These are phyloP conservation scores for Arxiozyma heterogenica DNA, from an alignment of 1,139 yeast species.

Conservation along the genomic window DNA sequence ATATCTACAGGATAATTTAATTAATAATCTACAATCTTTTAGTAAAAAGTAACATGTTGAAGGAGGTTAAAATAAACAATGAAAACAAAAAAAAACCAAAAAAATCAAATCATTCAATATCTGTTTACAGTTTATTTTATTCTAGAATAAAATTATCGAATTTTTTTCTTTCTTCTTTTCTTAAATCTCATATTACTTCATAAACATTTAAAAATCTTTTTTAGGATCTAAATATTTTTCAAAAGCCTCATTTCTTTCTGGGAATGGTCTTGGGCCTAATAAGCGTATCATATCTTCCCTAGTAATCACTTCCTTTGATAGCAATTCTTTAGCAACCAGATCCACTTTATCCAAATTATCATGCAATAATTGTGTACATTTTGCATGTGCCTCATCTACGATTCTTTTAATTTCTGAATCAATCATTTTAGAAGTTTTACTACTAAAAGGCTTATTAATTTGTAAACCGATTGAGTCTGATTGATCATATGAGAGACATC, in stretches of 20 bases:
- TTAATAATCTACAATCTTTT: neutral
- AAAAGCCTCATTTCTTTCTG: constrained; percentile 85
- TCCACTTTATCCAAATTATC: constrained; percentile 69
- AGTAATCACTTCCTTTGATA: constrained; percentile 75
- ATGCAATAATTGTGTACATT: constrained; percentile 58
- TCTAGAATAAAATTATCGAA: too few relatives aligned
- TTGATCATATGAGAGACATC: constrained; percentile 70
- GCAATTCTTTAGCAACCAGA: constrained; percentile 75
- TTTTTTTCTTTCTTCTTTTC: too few relatives aligned
- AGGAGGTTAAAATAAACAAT: neutral
- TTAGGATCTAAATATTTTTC: constrained; percentile 56
- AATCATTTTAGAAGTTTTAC: constrained; percentile 67
- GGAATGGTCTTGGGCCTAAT: constrained; percentile 83
- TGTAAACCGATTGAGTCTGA: constrained; percentile 37
- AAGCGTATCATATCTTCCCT: constrained; percentile 85
- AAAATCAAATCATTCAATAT: neutral
- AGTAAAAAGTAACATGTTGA: neutral
- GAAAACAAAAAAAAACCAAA: too few relatives aligned
- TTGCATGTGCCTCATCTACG: constrained; percentile 64
- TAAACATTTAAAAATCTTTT: too few relatives aligned
- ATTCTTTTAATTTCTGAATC: constrained; percentile 80
- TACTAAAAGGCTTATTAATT: constrained; percentile 85
- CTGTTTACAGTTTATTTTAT: neutral
- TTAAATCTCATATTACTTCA: too few relatives aligned
- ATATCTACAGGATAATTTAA: neutral